These are phyloP conservation scores for Ajuga chamaepitys DNA, from an alignment of 257 asterid species.

Conservation along the genomic window DNA sequence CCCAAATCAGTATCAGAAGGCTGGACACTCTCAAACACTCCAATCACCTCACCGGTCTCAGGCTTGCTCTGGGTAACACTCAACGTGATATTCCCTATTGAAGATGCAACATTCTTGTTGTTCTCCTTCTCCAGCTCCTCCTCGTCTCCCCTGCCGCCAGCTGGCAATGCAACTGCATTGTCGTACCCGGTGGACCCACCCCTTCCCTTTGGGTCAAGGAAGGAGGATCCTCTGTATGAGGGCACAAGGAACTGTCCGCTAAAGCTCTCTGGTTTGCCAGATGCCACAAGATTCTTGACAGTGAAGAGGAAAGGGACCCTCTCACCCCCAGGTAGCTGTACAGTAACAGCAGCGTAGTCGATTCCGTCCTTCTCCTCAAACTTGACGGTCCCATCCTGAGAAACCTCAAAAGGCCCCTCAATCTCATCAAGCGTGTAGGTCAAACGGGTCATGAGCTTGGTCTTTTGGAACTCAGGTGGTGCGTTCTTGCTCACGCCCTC, in stretches of 20 bases:
- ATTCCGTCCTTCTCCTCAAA: slow-evolving; percentile 96
- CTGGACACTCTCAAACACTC: slow-evolving; percentile 92
- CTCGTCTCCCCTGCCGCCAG: slow-evolving; percentile 98
- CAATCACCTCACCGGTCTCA: slow-evolving; percentile 91
- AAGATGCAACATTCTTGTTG: slow-evolving; percentile 60
- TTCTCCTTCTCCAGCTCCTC: slow-evolving; percentile 94
- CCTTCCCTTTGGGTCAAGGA: slow-evolving; percentile 99
- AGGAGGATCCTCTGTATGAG: slow-evolving; percentile 93
- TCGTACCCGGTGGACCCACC: slow-evolving; percentile 99
- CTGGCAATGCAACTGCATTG: slow-evolving; percentile 95
- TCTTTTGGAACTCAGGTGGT: slow-evolving; percentile 78
- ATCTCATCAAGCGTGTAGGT: slow-evolving; percentile 98
- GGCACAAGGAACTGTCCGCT: slow-evolving; percentile 83
- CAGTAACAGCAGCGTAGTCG: slow-evolving; percentile 96
- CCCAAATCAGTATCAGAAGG: slow-evolving; percentile 98
- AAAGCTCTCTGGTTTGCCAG: slow-evolving; percentile 73
- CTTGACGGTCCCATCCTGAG: slow-evolving; percentile 66
- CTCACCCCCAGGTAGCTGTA: slow-evolving; percentile 98
- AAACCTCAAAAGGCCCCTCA: slow-evolving; percentile 93
- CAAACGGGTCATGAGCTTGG: slow-evolving; percentile 96
- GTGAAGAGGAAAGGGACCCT: slow-evolving; percentile 95
- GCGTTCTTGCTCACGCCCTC: slow-evolving; percentile 78
- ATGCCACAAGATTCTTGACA: slow-evolving; percentile 86
- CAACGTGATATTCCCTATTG: slow-evolving; percentile 74
- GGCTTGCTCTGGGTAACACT: slow-evolving; percentile 79